Evolutionary conservation across 192 early-diverging fungal genomes (phyloP), one percentile per base, ranked within the genome.

Genomic region (Umbelopsis ramanniana): DNA sequence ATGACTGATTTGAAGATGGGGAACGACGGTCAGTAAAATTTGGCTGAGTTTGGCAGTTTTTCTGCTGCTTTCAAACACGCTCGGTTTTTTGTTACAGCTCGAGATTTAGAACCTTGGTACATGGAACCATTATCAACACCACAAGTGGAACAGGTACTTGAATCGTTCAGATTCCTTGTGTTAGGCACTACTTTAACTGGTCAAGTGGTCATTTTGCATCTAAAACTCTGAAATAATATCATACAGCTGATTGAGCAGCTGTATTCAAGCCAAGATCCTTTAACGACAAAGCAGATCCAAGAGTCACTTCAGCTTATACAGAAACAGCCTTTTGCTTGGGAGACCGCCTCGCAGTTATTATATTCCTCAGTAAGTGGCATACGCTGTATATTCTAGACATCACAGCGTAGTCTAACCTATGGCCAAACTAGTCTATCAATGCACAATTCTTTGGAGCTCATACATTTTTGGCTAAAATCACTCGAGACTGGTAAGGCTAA

Each of bases 371-470:
- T 86, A 83, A 73, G 37, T 45, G 52, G 9, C 50, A 23, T 2
- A 9, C 21, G 6, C 11, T 43, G 11, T 40, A 68, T 2, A 55
- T 43, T 33, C 21, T 45, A 6, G 26, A 29, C 21, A 29, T 4
- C 21, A 19, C n/a, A 43, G 10, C 43, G 2, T 23, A 70, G 1
- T 37, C 68, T 40, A 8, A 35, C 40, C 19, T 63, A 23, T 1
- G 7, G 35, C 23, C 14, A 19, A 37, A 47, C 9, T 63, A 84
- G 81, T 71, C 75, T 22, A 70, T 76, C 35, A 84, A 85, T 67
- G 80, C 78, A 66, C 80, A 83, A n/a, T 88, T 88, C 55, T 85
- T 88, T 76, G 87, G 87, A 5, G 87, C 87, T 0, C 87, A 88
- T 45, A 88, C 85, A 0, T 85, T 86, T 66, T 85, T 85, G 66